Evolutionary conservation across 768 basidiomycete species (phyloP), one percentile per base, ranked within the genome.

Genomic region (Mycena crocata): DNA sequence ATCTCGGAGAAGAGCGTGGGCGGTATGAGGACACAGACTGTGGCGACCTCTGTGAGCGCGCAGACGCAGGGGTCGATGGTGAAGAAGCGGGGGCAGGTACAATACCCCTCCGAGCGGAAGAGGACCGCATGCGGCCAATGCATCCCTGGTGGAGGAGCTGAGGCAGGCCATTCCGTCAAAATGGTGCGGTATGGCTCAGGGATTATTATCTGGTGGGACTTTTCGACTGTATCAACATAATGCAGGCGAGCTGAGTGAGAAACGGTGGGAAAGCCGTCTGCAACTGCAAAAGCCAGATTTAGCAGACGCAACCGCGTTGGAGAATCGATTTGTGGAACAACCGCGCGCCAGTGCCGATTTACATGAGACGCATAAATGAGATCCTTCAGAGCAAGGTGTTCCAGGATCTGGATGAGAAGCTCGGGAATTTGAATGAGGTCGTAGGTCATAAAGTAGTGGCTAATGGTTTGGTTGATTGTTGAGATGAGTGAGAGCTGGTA

Each of bases 171-270:
- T 40, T 56, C 55, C 17, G 32, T 34, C 34, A 56, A 24, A 34
- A 56, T 35, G 55, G 55, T 56, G 23, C 55, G 55, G 19, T 56
- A 56, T 24, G 55, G 55, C 26, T 56, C 55, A 12, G 55, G 55
- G 28, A 56, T 56, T 3, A 24, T 3, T 13, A 37, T 21, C 4
- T n/a, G 10, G 26, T 28, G 37, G 4, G 8, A n/a, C n/a, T n/a
- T n/a, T n/a, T n/a, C n/a, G n/a, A n/a, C n/a, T n/a, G n/a, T n/a
- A n/a, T n/a, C n/a, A n/a, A n/a, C n/a, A n/a, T n/a, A n/a, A n/a
- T n/a, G n/a, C n/a, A n/a, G n/a, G n/a, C n/a, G n/a, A n/a, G 8
- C 8, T 5, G 8, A 6, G 15, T 40, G 39, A 21, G 39, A 40
- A 21, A 40, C 39, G 39, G 8, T 14, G 39, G 5, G 39, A 21